These are phyloP conservation scores for Cajanus cajan DNA, from an alignment of 306 rosid species.

Conservation along the genomic window DNA sequence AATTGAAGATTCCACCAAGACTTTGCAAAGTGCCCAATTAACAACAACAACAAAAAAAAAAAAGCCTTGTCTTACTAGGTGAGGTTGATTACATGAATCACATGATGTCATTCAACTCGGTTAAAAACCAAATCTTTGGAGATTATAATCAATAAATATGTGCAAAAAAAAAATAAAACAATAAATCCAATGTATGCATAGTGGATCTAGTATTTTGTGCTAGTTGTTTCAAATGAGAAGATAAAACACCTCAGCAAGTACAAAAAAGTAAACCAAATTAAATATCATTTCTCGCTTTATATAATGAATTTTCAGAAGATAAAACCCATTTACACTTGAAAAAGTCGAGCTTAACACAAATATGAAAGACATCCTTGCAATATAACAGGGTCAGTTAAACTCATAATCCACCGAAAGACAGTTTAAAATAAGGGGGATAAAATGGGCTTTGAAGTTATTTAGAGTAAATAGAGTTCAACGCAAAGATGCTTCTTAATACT, in stretches of 20 bases:
- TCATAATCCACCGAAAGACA: background rate
- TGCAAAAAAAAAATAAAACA: background rate
- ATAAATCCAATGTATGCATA: background rate
- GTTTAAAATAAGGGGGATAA: background rate
- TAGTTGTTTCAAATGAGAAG: background rate
- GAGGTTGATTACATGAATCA: background rate
- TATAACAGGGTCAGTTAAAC: background rate
- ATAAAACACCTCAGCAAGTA: background rate
- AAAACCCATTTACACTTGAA: background rate
- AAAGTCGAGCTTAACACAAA: background rate
- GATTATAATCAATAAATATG: background rate
- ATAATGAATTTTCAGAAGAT: background rate
- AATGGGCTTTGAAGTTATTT: background rate
- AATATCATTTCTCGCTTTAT: background rate
- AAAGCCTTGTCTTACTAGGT: background rate
- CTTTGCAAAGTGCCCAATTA: background rate
- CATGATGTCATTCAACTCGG: background rate
- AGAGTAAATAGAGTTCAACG: background rate
- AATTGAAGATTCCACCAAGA: background rate
- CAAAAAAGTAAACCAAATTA: background rate
- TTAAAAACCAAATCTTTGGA: background rate
- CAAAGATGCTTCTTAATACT: conserved; percentile 26
- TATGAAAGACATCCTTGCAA: background rate
- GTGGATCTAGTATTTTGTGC: background rate
- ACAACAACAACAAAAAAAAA: background rate